Conservation (phyloP, 352 stramenopile species). For the Globisporangium radiosum region DNA sequence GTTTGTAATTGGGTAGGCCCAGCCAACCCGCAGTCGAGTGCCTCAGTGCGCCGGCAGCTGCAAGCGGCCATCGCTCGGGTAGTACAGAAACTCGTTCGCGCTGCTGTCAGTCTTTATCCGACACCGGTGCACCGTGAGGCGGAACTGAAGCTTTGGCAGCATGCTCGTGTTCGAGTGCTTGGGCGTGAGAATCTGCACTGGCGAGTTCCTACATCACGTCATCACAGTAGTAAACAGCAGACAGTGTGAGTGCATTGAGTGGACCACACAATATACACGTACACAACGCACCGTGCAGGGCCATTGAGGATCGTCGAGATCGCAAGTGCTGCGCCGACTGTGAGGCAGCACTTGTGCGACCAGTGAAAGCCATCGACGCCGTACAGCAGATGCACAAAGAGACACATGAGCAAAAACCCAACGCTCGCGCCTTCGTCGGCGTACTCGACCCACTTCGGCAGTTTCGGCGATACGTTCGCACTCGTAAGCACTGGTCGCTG, state of each 20-base stretch:
- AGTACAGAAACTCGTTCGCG: constrained; percentile 53
- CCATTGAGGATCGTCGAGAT: constrained; percentile 81
- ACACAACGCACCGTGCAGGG: constrained; percentile 21
- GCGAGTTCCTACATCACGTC: constrained; percentile 12
- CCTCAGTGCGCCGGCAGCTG: too few species aligned
- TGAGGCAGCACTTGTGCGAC: constrained; percentile 83
- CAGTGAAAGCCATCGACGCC: constrained; percentile 82
- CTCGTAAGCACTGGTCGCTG: constrained; percentile 20
- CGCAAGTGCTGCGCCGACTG: constrained; percentile 63
- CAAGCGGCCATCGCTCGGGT: not conserved
- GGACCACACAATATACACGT: not conserved
- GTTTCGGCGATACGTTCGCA: constrained; percentile 19
- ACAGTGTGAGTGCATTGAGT: not conserved
- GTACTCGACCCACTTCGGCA: constrained; percentile 70
- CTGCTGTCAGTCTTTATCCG: constrained; percentile 75
- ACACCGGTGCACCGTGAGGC: constrained; percentile 71
- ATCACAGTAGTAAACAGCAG: not conserved
- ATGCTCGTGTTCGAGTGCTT: constrained; percentile 46
- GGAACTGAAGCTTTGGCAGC: constrained; percentile 74
- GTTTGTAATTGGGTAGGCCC: too few species aligned
- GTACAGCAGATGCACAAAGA: constrained; percentile 80
- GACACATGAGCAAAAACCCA: constrained; percentile 75
- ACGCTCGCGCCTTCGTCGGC: constrained; percentile 74
- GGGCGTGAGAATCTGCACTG: constrained; percentile 26
- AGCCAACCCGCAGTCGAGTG: too few species aligned